Conservation (phyloP, 208 protist species). For the Angomonas desouzai region DNA sequence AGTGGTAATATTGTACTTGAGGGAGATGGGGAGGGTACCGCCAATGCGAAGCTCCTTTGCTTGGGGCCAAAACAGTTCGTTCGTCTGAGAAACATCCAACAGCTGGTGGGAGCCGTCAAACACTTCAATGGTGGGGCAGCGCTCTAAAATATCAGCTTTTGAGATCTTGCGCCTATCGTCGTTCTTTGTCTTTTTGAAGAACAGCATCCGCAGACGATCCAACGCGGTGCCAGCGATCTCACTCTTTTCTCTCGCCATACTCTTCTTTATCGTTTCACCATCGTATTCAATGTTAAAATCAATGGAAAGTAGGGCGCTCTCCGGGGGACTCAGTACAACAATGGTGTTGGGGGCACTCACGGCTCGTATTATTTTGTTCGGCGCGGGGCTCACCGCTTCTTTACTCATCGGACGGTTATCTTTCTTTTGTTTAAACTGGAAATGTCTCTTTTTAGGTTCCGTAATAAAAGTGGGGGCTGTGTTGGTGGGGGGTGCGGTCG, state of each 20-base stretch:
- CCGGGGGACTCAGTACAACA: constrained; percentile 28
- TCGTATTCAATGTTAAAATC: constrained; percentile 28
- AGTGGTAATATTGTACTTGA: constrained; percentile 77
- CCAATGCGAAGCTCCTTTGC: constrained; percentile 47
- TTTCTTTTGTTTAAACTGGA: constrained; percentile 10
- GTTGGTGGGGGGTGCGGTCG: background rate
- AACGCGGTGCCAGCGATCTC: constrained; percentile 59
- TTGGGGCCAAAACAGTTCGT: constrained; percentile 52
- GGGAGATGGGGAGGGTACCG: constrained; percentile 21
- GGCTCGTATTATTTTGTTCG: background rate
- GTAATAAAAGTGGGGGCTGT: constrained; percentile 2
- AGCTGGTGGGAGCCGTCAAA: constrained; percentile 28
- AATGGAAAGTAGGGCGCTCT: constrained; percentile 31
- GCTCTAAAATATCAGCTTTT: constrained; percentile 50
- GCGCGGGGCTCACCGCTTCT: background rate
- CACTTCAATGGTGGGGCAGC: constrained; percentile 45
- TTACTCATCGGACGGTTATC: background rate
- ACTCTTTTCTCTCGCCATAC: constrained; percentile 63
- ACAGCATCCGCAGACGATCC: constrained; percentile 76
- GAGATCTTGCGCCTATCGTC: constrained; percentile 3
- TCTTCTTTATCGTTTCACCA: constrained; percentile 37
- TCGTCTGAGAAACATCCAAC: constrained; percentile 53
- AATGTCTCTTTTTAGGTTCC: constrained; percentile 7
- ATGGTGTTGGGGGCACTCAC: constrained; percentile 25
- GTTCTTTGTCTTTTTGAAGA: constrained; percentile 24